Evolutionary conservation across 176 grass and related monocot species (phyloP).

Genomic region (Carex pumila): DNA sequence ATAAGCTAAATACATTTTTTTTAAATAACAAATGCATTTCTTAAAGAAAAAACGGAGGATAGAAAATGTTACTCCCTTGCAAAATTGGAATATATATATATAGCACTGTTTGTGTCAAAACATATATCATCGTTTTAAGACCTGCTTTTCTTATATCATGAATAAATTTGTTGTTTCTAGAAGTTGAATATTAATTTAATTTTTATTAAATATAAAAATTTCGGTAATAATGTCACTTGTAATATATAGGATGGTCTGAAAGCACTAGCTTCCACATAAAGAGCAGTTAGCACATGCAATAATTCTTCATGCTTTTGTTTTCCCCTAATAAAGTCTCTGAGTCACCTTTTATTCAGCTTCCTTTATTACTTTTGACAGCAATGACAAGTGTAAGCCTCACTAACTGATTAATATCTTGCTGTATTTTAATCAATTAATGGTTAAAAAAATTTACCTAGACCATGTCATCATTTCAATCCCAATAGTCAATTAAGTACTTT

Average conservation of each 20-base stretch:
- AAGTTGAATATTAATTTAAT: too few relatives aligned
- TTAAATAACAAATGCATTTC: too few relatives aligned
- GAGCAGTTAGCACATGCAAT: background rate
- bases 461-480: background rate
- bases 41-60: too few relatives aligned
- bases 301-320: background rate
- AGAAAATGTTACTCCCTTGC: too few relatives aligned
- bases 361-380: slow-evolving; percentile 4
- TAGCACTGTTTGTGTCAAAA: too few relatives aligned
- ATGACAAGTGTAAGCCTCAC: background rate
- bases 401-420: background rate
- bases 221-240: background rate
- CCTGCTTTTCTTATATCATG: too few relatives aligned
- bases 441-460: too few relatives aligned
- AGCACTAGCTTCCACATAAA: background rate
- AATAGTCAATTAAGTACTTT: slow-evolving; percentile 11
- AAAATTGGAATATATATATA: too few relatives aligned
- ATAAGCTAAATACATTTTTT: too few relatives aligned
- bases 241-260: background rate
- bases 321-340: background rate
- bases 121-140: too few relatives aligned
- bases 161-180: too few relatives aligned
- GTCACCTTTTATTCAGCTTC: background rate
- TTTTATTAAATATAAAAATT: too few relatives aligned
- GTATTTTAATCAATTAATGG: background rate